phyloP scores from a whole-genome alignment of 2,329 filamentous ascomycete species.

The Leptographium lundbergii region DNA sequence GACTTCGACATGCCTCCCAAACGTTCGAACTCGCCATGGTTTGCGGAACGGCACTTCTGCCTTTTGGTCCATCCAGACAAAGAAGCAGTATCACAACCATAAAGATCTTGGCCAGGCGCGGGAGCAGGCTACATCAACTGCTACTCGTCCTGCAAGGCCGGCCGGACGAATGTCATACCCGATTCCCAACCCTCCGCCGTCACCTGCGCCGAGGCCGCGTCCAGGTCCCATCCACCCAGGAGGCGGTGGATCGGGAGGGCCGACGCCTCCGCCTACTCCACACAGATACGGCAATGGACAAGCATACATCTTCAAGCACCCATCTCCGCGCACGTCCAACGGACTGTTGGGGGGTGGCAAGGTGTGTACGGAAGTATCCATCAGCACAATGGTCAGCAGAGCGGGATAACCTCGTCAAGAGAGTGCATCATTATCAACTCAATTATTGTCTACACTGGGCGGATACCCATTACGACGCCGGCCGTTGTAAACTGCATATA shows the following conservation, averaged over 20 bases:
- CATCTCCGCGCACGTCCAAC: not conserved
- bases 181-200: slow-evolving; percentile 1
- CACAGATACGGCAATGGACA: not conserved
- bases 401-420: not conserved
- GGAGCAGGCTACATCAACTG: not conserved
- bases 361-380: not conserved
- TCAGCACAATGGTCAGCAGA: not conserved
- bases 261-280: slow-evolving; percentile 10
- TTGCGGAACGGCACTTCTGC: not conserved
- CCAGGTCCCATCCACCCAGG: slow-evolving; percentile 8
- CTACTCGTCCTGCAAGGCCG: not conserved
- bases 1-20: not conserved
- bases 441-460: not conserved
- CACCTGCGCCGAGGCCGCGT: slow-evolving; percentile 7
- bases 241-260: slow-evolving; percentile 9
- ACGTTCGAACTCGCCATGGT: not conserved
- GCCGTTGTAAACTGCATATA: not conserved
- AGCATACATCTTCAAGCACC: not conserved
- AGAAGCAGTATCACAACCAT: not conserved
- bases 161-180: not conserved
- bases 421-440: not conserved
- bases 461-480: not conserved
- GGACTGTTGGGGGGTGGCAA: not conserved
- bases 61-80: not conserved
- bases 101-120: not conserved